Percentiles rank a stretch among this genome's conserved stretches.
phyloP scores from a whole-genome alignment of 768 basidiomycete species.

The Xanthoconium purpureum region DNA sequence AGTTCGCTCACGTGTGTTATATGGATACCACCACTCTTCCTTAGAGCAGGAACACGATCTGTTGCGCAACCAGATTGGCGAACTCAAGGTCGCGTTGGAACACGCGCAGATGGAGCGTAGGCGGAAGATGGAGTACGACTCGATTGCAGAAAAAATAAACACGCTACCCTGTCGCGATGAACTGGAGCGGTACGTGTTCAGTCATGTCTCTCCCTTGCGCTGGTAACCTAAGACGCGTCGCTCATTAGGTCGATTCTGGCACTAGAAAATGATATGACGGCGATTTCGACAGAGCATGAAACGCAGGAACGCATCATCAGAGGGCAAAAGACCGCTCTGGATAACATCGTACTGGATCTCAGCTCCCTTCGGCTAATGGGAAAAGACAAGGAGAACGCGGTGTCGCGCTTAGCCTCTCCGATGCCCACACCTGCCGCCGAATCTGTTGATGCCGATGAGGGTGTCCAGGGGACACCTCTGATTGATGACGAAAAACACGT shows the following conservation, averaged over 20 bases:
- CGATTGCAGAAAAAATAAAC: slow-evolving; percentile 79
- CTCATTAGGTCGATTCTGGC: slow-evolving; percentile 56
- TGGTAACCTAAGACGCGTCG: background rate
- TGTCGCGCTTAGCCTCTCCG: slow-evolving; percentile 40
- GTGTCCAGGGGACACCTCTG: slow-evolving; percentile 18
- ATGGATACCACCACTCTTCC: background rate
- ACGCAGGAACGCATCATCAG: slow-evolving; percentile 64
- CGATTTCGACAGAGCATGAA: slow-evolving; percentile 73
- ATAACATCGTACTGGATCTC: slow-evolving; percentile 61
- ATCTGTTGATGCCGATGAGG: slow-evolving; percentile 24
- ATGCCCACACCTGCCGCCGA: slow-evolving; percentile 52
- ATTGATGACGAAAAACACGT: slow-evolving; percentile 35
- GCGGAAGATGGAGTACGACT: slow-evolving; percentile 85
- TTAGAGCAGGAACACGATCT: slow-evolving; percentile 70
- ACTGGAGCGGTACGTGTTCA: slow-evolving; percentile 64
- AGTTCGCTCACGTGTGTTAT: background rate
- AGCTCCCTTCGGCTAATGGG: slow-evolving; percentile 61
- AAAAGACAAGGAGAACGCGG: slow-evolving; percentile 54
- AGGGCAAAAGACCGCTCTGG: slow-evolving; percentile 65
- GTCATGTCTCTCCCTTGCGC: background rate
- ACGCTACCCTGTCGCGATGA: slow-evolving; percentile 73
- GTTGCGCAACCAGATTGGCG: slow-evolving; percentile 67
- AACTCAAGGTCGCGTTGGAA: slow-evolving; percentile 72
- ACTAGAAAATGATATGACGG: slow-evolving; percentile 74
- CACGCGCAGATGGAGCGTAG: slow-evolving; percentile 73